A percentile compares a stretch with the other conserved stretches of the same genome.
Evolutionary conservation across 2,329 filamentous ascomycete genomes (phyloP).

Genomic region (Ilyonectria robusta): DNA sequence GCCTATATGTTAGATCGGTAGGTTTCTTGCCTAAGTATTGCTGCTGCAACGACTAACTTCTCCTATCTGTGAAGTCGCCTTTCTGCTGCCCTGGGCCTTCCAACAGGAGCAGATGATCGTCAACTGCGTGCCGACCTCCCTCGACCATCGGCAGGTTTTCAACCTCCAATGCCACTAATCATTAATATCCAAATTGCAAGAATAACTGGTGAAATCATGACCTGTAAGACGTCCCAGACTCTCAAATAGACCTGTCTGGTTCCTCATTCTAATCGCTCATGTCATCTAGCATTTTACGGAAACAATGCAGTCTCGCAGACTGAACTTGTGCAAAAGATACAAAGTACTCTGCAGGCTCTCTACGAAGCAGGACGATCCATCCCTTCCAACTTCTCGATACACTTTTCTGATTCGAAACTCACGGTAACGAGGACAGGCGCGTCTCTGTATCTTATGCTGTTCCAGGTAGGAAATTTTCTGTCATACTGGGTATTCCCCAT

Average conservation of each 20-base stretch:
- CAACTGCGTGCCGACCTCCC: conserved; percentile 48
- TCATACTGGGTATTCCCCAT: background rate
- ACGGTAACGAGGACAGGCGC: conserved; percentile 44
- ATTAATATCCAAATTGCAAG: conserved; percentile 48
- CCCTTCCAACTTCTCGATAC: conserved; percentile 38
- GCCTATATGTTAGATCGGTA: conserved; percentile 50
- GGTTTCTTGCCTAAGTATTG: background rate
- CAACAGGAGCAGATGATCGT: conserved; percentile 46
- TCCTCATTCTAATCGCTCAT: background rate
- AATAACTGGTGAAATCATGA: conserved; percentile 48
- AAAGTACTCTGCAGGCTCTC: conserved; percentile 34
- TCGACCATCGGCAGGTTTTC: conserved; percentile 43
- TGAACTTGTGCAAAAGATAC: conserved; percentile 47
- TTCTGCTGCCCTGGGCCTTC: conserved; percentile 46
- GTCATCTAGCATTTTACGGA: conserved; percentile 42
- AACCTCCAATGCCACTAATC: conserved; percentile 43
- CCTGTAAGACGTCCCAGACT: conserved; percentile 31
- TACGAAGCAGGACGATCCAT: conserved; percentile 47
- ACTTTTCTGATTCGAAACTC: conserved; percentile 40
- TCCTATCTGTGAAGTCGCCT: conserved; percentile 36
- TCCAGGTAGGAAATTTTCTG: conserved; percentile 35
- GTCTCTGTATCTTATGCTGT: conserved; percentile 48
- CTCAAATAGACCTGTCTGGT: background rate
- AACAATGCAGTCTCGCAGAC: conserved; percentile 42
- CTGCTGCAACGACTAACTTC: background rate